Evolutionary conservation across 2,329 filamentous ascomycete genomes (phyloP).

Genomic region (Exophiala bonariae): DNA sequence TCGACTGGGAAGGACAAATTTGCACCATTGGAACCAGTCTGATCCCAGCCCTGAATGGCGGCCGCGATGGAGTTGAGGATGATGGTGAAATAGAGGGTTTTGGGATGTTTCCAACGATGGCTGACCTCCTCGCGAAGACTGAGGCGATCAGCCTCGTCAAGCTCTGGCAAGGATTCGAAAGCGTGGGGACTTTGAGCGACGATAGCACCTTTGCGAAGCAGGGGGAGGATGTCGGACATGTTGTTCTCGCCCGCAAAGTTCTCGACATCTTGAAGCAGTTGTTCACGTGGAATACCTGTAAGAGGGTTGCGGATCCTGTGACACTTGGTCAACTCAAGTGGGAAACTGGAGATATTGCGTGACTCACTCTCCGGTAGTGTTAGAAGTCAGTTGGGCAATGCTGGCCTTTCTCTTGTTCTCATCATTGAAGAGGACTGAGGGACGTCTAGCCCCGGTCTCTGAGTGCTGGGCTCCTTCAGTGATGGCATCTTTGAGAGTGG

Average conservation of each 20-base stretch:
- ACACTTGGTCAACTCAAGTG: neutral
- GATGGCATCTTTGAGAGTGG: slow-evolving; percentile 16
- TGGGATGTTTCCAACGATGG: slow-evolving; percentile 49
- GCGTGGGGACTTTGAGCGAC: slow-evolving; percentile 68
- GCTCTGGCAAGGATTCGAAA: slow-evolving; percentile 62
- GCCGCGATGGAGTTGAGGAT: slow-evolving; percentile 52
- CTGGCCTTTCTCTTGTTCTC: slow-evolving; percentile 27
- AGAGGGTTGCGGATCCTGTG: slow-evolving; percentile 32
- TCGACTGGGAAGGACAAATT: slow-evolving; percentile 53
- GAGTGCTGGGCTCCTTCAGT: neutral
- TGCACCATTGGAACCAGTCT: slow-evolving; percentile 49
- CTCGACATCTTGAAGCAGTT: slow-evolving; percentile 32
- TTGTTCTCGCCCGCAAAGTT: slow-evolving; percentile 54
- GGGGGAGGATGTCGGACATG: slow-evolving; percentile 57
- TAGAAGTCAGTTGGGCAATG: slow-evolving; percentile 32
- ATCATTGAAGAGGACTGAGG: slow-evolving; percentile 20
- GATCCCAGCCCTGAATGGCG: slow-evolving; percentile 53
- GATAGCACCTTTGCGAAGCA: slow-evolving; percentile 69
- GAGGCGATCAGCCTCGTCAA: slow-evolving; percentile 52
- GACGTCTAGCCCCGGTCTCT: slow-evolving; percentile 3
- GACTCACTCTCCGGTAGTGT: slow-evolving; percentile 36
- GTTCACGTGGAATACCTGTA: slow-evolving; percentile 32
- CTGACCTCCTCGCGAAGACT: slow-evolving; percentile 45
- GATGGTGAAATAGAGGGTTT: slow-evolving; percentile 50
- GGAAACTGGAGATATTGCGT: too few relatives aligned